These are phyloP conservation scores for Axilococcus clingmanii DNA, from an alignment of 139 green algal genomes.

Conservation along the genomic window DNA sequence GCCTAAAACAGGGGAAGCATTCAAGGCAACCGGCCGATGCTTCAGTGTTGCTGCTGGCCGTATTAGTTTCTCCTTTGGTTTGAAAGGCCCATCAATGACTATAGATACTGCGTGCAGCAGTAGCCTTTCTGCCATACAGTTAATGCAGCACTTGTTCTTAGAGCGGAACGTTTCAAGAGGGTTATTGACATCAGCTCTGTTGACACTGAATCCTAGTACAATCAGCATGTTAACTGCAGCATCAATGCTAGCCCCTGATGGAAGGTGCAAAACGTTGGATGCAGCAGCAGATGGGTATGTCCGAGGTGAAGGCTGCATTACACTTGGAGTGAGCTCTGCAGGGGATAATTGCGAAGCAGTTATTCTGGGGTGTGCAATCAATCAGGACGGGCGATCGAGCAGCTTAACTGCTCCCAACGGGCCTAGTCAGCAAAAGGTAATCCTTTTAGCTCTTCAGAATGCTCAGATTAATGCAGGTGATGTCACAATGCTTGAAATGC, in stretches of 20 bases:
- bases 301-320: conserved; percentile 53
- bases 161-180: conserved; percentile 2
- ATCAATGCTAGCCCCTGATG: conserved; percentile 61
- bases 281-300: conserved; percentile 68
- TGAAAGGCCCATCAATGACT: conserved; percentile 44
- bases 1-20: conserved; percentile 12
- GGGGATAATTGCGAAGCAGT: conserved; percentile 15
- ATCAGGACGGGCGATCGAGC: conserved; percentile 83
- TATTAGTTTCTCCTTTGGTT: conserved; percentile 62
- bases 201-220: conserved; percentile 48
- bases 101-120: conserved; percentile 61
- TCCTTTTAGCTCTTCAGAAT: conserved; percentile 43
- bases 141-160: conserved; percentile 15
- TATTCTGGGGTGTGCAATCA: conserved; percentile 49
- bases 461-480: conserved; percentile 4
- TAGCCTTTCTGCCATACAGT: conserved; percentile 46
- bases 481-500: conserved; percentile 46
- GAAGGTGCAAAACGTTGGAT: conserved; percentile 76
- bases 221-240: conserved; percentile 34
- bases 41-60: conserved; percentile 69
- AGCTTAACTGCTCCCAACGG: conserved; percentile 80
- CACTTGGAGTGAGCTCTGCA: conserved; percentile 14
- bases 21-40: conserved; percentile 31
- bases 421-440: conserved; percentile 67
- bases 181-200: conserved; percentile 28